Evolutionary conservation across 257 asterid genomes (phyloP).

Genomic region (Petunia axillaris): DNA sequence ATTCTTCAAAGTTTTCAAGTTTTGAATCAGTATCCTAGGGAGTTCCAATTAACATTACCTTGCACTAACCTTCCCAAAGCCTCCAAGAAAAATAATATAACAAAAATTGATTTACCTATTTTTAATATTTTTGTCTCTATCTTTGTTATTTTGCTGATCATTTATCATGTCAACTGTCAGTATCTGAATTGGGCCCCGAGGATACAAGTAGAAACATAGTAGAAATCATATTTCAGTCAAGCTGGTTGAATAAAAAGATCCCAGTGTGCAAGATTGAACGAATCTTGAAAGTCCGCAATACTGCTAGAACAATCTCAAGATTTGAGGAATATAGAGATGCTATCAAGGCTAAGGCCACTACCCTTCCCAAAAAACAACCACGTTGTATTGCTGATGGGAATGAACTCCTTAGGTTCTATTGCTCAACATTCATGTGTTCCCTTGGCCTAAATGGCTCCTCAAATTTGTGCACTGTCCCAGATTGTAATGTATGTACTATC

Average conservation of each 20-base stretch:
- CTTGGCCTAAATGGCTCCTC: conserved; percentile 85
- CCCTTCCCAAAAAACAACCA: conserved; percentile 74
- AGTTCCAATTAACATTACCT: neutral
- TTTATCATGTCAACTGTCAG: conserved; percentile 35
- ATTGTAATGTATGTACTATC: conserved; percentile 61
- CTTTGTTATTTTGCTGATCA: neutral
- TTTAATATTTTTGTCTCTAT: neutral
- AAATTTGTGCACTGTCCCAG: conserved; percentile 74
- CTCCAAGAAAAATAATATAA: neutral
- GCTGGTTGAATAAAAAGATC: conserved; percentile 77
- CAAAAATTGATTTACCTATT: neutral
- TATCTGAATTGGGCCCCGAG: conserved; percentile 76
- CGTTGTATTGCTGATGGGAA: conserved; percentile 93
- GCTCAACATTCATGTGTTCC: conserved; percentile 76
- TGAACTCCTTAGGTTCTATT: conserved; percentile 83
- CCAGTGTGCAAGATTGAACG: conserved; percentile 87
- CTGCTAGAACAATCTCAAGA: conserved; percentile 69
- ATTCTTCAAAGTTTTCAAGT: neutral
- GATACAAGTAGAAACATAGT: conserved; percentile 95
- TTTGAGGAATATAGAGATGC: conserved; percentile 84
- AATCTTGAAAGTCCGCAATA: conserved; percentile 74
- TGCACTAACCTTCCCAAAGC: neutral
- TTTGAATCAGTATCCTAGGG: neutral
- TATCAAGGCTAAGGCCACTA: conserved; percentile 72
- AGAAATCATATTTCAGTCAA: conserved; percentile 92